Base-by-base conservation (phyloP, 345 rosid genomes). In the Chamaenerion angustifolium region DNA sequence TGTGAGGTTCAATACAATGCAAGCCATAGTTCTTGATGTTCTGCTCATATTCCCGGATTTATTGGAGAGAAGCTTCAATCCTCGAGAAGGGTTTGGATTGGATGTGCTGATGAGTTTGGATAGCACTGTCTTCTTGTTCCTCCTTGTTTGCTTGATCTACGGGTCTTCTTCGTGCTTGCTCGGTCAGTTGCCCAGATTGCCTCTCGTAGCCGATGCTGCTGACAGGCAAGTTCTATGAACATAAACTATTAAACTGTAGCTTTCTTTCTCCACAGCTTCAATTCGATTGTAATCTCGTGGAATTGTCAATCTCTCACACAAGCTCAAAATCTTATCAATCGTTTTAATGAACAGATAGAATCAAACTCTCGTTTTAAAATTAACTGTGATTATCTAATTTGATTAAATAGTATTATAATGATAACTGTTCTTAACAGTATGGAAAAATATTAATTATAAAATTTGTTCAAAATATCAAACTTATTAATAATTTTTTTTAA, bases 1-100 rank as follows among this genome's bases (percentile, higher is more conserved):
- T 62, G 98, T 86, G 54, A 81, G 98, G 82, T 90, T 90, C 68
- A 90, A 90, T 64, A 83, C 93, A 31, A 90, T 86, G 98, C 98
- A 90, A 65, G 98, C 88, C 12, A 78, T 90, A 23, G 92, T 81
- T 56, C 94, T 90, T 23, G 98, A 90, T 54, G 89, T 90, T 56
- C 53, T 90, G 16, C 66, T 90, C 76, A 90, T 90, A 41, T 81
- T 86, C 55, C 96, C 96, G 37, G 95, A 86, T 74, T 74, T 86
- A 56, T 55, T 90, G 56, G 98, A 90, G 80, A 78, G 98, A 76
- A 75, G 71, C 59, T 90, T 86, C 58, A 86, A 72, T 61, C 86
- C 90, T 0, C 68, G 62, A 51, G 92, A 81, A 48, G 96, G 98
- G 47, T 1, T 81, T 35, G 96, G 96, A 42, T 65, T 86, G 64